Base-by-base conservation (phyloP, 2,329 filamentous ascomycete species). In the Exophiala bonariae region DNA sequence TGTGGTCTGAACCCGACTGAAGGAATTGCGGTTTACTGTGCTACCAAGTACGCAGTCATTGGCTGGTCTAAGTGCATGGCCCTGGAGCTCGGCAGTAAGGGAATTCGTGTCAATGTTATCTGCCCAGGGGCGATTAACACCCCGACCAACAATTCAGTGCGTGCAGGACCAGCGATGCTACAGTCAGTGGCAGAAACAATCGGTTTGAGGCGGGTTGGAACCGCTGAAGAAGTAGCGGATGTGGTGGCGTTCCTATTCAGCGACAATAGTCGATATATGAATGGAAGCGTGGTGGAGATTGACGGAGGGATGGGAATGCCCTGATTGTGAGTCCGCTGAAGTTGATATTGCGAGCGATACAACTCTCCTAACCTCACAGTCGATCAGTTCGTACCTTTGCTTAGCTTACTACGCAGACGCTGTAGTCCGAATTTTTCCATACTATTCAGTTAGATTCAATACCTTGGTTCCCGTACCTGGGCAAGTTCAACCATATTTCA, bases 101-200 rank as follows among this genome's bases (percentile, higher is more conserved):
- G 89, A 2, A 78, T 96, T 51, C 88, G 79, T 1, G 89, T 95
- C 28, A 96, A 95, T 66, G 87, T 86, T 7, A 87, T 95, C 62
- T 89, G 89, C 2, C 90, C 90, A 0, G 90, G 90, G 0, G 95
- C 95, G 67, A 87, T 95, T 58, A 86, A 81, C 40, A 95, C 89
- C 11, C 89, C 95, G 49, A 96, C 96, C 90, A 96, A 95, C 66
- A 78, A 40, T 43, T 32, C 23, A 19, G 34, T 30, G 14, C 19
- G 19, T 10, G 10, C 3, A 2, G 35, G 43, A 18, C 17, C 41
- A 48, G n/a, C n/a, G n/a, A n/a, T n/a, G n/a, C n/a, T n/a, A n/a
- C n/a, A n/a, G n/a, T n/a, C n/a, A n/a, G n/a, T n/a, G n/a, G n/a
- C n/a, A n/a, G n/a, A n/a, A n/a, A n/a, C n/a, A n/a, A n/a, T n/a